These are phyloP conservation scores for Aureobasidium uvarum DNA, from an alignment of 2,329 filamentous ascomycete genomes.

Conservation along the genomic window DNA sequence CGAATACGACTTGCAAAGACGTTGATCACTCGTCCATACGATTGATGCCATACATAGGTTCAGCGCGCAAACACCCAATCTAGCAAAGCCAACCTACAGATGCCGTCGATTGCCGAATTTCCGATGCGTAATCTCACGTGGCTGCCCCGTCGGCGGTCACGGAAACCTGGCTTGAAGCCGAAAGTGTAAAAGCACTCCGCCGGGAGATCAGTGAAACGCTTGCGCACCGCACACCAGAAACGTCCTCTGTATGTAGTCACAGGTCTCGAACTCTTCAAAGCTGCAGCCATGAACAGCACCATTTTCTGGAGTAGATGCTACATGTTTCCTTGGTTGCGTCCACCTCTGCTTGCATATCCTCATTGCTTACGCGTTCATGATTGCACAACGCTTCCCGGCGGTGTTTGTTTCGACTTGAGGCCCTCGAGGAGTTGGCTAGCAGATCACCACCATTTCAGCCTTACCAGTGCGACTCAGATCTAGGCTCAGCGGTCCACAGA, in stretches of 20 bases:
- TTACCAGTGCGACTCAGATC: not conserved
- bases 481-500: not conserved
- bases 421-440: not conserved
- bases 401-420: not conserved
- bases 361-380: not conserved
- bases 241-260: not conserved
- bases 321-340: not conserved
- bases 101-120: not conserved
- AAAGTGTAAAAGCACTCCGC: not conserved
- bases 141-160: not conserved
- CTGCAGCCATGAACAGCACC: not conserved
- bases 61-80: too few relatives aligned
- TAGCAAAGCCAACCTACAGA: not conserved
- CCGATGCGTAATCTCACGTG: not conserved
- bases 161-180: not conserved
- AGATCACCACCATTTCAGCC: not conserved
- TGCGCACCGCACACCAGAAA: not conserved
- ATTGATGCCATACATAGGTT: too few relatives aligned
- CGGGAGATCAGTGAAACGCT: not conserved
- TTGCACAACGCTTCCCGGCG: not conserved
- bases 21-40: too few relatives aligned
- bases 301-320: not conserved
- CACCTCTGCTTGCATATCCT: not conserved
- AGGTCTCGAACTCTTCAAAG: not conserved
- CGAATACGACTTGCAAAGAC: too few relatives aligned